Conservation (phyloP, 2,329 filamentous ascomycete genomes). For the Malbranchea zuffiana region DNA sequence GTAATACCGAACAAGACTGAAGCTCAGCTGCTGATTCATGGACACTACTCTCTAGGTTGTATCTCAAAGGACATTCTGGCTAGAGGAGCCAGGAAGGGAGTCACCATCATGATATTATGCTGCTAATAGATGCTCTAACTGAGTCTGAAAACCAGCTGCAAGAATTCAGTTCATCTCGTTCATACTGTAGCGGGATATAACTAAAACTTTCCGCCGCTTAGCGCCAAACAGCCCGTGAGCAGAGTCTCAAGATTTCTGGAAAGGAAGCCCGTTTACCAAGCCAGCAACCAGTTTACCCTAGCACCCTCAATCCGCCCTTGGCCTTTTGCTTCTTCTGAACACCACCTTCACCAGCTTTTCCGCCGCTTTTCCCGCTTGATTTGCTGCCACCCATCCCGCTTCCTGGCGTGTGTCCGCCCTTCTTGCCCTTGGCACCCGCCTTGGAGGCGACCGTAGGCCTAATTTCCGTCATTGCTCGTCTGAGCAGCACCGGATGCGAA, state of each 20-base stretch:
- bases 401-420: slow-evolving; percentile 24
- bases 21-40: too few species aligned
- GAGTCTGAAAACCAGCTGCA: neutral
- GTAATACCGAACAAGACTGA: too few species aligned
- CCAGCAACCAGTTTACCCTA: slow-evolving; percentile 29
- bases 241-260: too few species aligned
- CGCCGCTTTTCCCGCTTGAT: neutral
- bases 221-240: neutral
- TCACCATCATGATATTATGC: neutral
- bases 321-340: slow-evolving; percentile 38
- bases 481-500: slow-evolving; percentile 80
- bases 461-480: slow-evolving; percentile 85
- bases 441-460: slow-evolving; percentile 60
- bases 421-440: slow-evolving; percentile 32
- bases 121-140: neutral
- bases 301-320: slow-evolving; percentile 35
- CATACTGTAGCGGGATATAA: neutral
- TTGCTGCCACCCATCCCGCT: slow-evolving; percentile 27
- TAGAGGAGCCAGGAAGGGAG: too few species aligned
- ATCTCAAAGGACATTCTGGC: too few species aligned
- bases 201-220: neutral
- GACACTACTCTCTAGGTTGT: too few species aligned
- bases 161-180: neutral
- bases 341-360: slow-evolving; percentile 35
- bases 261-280: too few species aligned